Percentiles rank a stretch among this genome's conserved stretches.
Evolutionary conservation across 2,329 filamentous ascomycete species (phyloP).

Genomic region (Colletotrichum sansevieriae): DNA sequence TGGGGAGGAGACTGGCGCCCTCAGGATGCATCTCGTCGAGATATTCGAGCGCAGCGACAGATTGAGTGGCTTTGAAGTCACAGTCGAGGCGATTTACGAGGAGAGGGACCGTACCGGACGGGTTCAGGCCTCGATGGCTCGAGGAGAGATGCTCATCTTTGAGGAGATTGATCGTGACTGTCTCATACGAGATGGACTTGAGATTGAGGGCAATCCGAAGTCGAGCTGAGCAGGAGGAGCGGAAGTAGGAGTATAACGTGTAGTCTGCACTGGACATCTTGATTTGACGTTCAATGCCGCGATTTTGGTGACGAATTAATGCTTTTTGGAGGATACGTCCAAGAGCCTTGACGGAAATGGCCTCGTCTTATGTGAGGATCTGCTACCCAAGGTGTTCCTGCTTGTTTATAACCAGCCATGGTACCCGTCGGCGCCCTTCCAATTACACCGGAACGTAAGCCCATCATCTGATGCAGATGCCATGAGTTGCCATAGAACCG

Average conservation of each 20-base stretch:
- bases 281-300: neutral
- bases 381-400: neutral
- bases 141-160: conserved; percentile 63
- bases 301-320: neutral
- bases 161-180: conserved; percentile 65
- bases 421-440: neutral
- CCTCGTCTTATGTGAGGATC: neutral
- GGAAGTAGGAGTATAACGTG: conserved; percentile 70
- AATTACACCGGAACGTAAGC: too few relatives aligned
- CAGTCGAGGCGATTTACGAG: conserved; percentile 55
- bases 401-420: neutral
- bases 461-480: too few relatives aligned
- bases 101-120: conserved; percentile 67
- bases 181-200: conserved; percentile 64
- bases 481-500: neutral
- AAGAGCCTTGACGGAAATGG: neutral
- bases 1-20: conserved; percentile 60
- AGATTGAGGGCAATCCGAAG: conserved; percentile 70
- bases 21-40: conserved; percentile 67
- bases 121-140: conserved; percentile 63
- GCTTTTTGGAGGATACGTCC: neutral
- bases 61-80: conserved; percentile 65
- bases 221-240: conserved; percentile 73
- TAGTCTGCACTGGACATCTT: conserved; percentile 44
- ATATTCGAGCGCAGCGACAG: conserved; percentile 71